phyloP scores from a whole-genome alignment of 2,329 filamentous ascomycete genomes.

The Calonectria naviculata region DNA sequence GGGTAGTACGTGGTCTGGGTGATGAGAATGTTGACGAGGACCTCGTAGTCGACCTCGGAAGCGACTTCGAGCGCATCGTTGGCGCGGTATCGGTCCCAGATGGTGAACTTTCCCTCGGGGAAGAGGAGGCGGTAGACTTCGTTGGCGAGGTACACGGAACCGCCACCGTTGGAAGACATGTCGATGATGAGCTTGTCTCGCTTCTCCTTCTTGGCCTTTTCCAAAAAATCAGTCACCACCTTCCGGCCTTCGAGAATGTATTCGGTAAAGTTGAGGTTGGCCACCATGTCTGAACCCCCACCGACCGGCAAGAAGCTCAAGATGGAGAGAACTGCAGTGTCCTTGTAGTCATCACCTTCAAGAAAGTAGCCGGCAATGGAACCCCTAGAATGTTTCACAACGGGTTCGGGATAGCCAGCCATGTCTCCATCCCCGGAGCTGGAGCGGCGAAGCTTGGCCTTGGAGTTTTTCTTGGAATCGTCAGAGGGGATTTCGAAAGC shows the following conservation, averaged over 20 bases:
- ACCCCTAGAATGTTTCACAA: constrained; percentile 27
- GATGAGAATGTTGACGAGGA: constrained; percentile 24
- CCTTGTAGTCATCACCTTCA: constrained; percentile 26
- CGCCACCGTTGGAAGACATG: constrained; percentile 36
- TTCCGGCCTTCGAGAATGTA: constrained; percentile 32
- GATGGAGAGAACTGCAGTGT: constrained; percentile 37
- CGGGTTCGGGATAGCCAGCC: constrained; percentile 28
- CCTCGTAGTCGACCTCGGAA: constrained; percentile 30
- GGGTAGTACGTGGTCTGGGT: constrained; percentile 25
- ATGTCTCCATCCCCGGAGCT: background rate
- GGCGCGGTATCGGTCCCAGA: constrained; percentile 35
- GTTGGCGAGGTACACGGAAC: constrained; percentile 32
- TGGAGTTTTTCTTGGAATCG: constrained; percentile 1
- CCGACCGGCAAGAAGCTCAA: constrained; percentile 37
- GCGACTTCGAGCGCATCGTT: constrained; percentile 32
- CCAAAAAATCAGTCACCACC: constrained; percentile 32
- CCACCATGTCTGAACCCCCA: background rate
- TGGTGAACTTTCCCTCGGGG: constrained; percentile 30
- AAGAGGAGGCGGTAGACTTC: constrained; percentile 36
- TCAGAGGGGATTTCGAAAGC: constrained; percentile 28
- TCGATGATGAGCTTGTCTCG: constrained; percentile 41
- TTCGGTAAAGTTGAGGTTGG: constrained; percentile 15
- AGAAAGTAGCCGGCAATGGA: constrained; percentile 35
- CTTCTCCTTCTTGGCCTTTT: constrained; percentile 27
- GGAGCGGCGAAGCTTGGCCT: constrained; percentile 24